Evolutionary conservation across 2,329 filamentous ascomycete species (phyloP).

Genomic region (Catunica adiposa): DNA sequence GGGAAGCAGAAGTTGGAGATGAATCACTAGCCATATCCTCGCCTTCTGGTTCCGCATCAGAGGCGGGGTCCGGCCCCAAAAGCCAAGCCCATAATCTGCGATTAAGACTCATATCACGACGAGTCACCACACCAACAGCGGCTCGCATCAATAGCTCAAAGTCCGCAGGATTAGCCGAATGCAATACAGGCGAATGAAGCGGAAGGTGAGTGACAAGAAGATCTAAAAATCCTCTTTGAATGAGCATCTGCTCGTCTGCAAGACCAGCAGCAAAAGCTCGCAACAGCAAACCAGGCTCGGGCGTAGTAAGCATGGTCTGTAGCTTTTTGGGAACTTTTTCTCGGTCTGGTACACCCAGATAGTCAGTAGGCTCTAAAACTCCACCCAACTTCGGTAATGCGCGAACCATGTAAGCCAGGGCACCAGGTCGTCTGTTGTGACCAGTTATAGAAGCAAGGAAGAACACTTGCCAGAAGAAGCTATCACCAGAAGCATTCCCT

Average conservation of each 20-base stretch:
- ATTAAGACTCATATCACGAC: constrained; percentile 94
- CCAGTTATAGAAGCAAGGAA: constrained; percentile 89
- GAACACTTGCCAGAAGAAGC: constrained; percentile 97
- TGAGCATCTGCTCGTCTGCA: constrained; percentile 70
- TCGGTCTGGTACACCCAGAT: constrained; percentile 17
- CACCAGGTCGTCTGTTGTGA: constrained; percentile 66
- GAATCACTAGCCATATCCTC: constrained; percentile 31
- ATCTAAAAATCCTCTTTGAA: constrained; percentile 88
- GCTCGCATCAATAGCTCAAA: constrained; percentile 67
- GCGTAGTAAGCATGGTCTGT: constrained; percentile 44
- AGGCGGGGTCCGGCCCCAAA: constrained; percentile 56
- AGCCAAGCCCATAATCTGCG: constrained; percentile 93
- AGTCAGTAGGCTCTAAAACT: constrained; percentile 23
- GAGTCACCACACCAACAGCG: constrained; percentile 70
- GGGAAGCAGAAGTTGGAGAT: constrained; percentile 26
- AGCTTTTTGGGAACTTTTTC: neutral
- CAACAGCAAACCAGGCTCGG: constrained; percentile 78
- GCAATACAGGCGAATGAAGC: constrained; percentile 64
- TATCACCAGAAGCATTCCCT: constrained; percentile 47
- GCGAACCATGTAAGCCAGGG: constrained; percentile 69
- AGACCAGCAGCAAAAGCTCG: constrained; percentile 86
- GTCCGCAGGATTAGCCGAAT: constrained; percentile 57
- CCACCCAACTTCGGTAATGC: constrained; percentile 54
- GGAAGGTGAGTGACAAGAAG: constrained; percentile 81
- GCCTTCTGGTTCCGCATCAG: constrained; percentile 9